Evolutionary conservation across 768 basidiomycete species (phyloP).

Genomic region (Pleurotus djamor): DNA sequence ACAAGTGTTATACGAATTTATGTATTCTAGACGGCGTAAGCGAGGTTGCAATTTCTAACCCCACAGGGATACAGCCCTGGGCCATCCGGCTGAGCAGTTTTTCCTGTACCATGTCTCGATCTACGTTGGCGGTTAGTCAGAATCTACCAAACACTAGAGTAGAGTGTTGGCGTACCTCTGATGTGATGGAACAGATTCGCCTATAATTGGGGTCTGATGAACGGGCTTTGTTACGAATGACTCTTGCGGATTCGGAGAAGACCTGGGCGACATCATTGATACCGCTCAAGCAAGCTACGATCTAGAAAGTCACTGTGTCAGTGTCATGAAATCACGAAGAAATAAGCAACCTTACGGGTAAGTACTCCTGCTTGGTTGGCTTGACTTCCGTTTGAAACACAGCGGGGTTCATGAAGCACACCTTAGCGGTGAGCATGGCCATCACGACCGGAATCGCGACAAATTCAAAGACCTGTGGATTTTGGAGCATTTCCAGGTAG

Average conservation of each 20-base stretch:
- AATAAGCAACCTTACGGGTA: too few species aligned
- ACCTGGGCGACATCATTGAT: not conserved
- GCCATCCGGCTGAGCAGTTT: not conserved
- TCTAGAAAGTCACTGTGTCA: not conserved
- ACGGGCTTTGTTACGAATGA: not conserved
- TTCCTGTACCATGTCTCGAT: not conserved
- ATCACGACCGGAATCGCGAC: constrained; percentile 92
- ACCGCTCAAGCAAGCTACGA: not conserved
- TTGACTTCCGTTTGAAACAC: constrained; percentile 91
- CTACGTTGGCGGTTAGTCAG: not conserved
- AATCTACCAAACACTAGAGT: not conserved
- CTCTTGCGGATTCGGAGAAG: not conserved
- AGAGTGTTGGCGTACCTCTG: not conserved
- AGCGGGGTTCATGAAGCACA: constrained; percentile 90
- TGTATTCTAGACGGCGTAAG: not conserved
- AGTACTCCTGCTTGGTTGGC: constrained; percentile 60
- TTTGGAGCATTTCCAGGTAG: constrained; percentile 82
- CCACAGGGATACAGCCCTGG: not conserved
- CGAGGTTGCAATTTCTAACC: not conserved
- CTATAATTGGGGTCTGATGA: not conserved
- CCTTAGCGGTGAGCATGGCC: constrained; percentile 90
- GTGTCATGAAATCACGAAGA: too few species aligned
- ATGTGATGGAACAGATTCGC: not conserved
- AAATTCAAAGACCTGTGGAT: constrained; percentile 96
- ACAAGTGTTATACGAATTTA: not conserved